Conservation (phyloP, 2,329 filamentous ascomycete genomes). For the Thermothelomyces thermophilus region DNA sequence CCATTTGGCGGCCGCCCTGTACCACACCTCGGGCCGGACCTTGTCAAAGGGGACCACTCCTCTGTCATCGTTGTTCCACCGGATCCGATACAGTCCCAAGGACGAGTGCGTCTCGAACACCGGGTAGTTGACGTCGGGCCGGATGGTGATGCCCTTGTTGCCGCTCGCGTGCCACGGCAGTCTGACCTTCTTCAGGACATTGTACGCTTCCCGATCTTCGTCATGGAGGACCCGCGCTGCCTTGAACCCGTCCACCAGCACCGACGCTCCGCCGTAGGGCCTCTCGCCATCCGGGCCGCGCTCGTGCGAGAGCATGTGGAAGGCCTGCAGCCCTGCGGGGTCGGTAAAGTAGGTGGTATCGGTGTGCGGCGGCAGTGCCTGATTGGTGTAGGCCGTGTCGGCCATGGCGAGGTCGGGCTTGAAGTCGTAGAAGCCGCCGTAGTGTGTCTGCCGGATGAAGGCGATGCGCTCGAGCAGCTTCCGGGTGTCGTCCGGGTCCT, state of each 20-base stretch:
- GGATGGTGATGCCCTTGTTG: constrained; percentile 74
- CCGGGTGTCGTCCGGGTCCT: constrained; percentile 64
- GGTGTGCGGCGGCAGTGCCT: constrained; percentile 77
- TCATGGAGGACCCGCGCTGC: constrained; percentile 55
- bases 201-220: constrained; percentile 50
- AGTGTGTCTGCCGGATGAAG: constrained; percentile 85
- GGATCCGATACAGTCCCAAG: constrained; percentile 47
- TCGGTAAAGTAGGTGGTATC: constrained; percentile 96
- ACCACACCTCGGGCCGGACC: constrained; percentile 58
- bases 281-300: constrained; percentile 27
- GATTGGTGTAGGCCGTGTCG: constrained; percentile 85
- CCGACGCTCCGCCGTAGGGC: constrained; percentile 60
- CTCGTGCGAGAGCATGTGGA: constrained; percentile 83
- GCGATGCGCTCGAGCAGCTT: constrained; percentile 72
- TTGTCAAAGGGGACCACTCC: constrained; percentile 56
- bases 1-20: constrained; percentile 70
- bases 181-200: constrained; percentile 47
- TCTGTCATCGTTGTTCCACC: constrained; percentile 93
- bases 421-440: constrained; percentile 76
- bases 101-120: constrained; percentile 57
- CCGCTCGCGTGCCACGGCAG: constrained; percentile 84
- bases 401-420: constrained; percentile 80
- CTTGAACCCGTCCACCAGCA: constrained; percentile 81
- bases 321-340: constrained; percentile 82
- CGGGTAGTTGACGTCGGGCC: constrained; percentile 62